A percentile compares a stretch with the other conserved stretches of the same genome.
These are phyloP conservation scores for Fistulina hepatica DNA, from an alignment of 1,284 basidiomycete species.

Conservation along the genomic window DNA sequence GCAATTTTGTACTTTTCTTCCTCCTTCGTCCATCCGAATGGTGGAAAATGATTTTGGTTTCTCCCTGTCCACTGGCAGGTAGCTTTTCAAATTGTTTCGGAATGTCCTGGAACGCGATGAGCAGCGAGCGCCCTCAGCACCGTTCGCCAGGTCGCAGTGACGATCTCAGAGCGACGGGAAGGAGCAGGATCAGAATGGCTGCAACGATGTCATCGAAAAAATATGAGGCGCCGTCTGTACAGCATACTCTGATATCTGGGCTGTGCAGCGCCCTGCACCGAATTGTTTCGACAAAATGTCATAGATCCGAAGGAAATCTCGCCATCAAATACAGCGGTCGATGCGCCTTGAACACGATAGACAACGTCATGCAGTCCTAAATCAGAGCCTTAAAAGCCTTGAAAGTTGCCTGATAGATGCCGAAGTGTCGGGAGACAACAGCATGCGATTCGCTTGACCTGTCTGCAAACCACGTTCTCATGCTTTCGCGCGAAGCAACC, in stretches of 20 bases:
- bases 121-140: constrained; percentile 4
- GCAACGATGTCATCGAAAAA: constrained; percentile 6
- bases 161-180: not conserved
- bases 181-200: constrained; percentile 1
- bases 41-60: constrained; percentile 3
- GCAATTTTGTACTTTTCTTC: constrained; percentile 2
- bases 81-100: constrained; percentile 3
- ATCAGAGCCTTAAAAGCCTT: not conserved
- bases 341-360: constrained; percentile 9
- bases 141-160: constrained; percentile 5
- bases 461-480: no score
- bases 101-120: constrained; percentile 2
- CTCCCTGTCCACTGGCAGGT: constrained; percentile 3
- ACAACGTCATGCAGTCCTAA: constrained; percentile 9
- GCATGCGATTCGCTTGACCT: no score
- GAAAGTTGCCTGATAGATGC: not conserved
- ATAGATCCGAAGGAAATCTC: not conserved
- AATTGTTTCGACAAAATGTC: not conserved
- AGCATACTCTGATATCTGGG: constrained; percentile 7
- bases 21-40: constrained; percentile 2
- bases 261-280: constrained; percentile 6
- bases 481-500: no score
- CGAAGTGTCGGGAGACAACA: no score
- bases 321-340: constrained; percentile 12
- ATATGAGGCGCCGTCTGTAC: constrained; percentile 6